Evolutionary conservation across 805 yeast species (phyloP), one percentile per base, ranked within the genome.

Genomic region (Yarrowia sp.): DNA sequence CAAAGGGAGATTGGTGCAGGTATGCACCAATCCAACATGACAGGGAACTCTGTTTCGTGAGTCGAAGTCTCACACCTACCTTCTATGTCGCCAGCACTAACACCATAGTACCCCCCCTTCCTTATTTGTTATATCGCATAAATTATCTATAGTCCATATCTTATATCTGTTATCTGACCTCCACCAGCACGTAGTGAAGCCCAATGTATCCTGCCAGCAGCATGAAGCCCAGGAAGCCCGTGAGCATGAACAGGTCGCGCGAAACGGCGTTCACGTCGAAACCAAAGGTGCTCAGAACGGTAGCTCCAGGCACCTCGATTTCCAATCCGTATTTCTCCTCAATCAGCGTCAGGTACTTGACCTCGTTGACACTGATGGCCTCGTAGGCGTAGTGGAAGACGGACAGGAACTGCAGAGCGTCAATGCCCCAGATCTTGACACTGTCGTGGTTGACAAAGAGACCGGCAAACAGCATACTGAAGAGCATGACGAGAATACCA

Each of bases 221-320:
- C 77, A 92, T 92, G 1, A 82, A 75, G 0, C 82, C 78, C 40
- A 87, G 83, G 82, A 90, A 87, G 0, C 84, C 82, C 0, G 81
- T 80, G 65, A 95, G 81, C 70, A 85, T 85, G 42, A 82, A 76
- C 38, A 89, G 82, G 77, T 95, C 98, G 43, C 82, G 81, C 78
- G 85, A 78, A 67, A 90, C 84, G 1, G 93, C 95, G 32, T 87
- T 86, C 14, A 91, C 94, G 72, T 91, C 85, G 77, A 95, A 95
- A 0, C 99, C 99, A 81, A 95, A 95, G 0, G 98, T 92, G 73
- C 97, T 90, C 73, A 95, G 83, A 69, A 95, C 95, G 1, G 97
- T 96, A 1, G 99, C 98, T 11, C 99, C 99, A 0, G 99, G 99
- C 15, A 95, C 96, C 78, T 92, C 97, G 73, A 95, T 94, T 55